Evolutionary conservation across 2,329 filamentous ascomycete genomes (phyloP).

Genomic region (Venturia carpophila): DNA sequence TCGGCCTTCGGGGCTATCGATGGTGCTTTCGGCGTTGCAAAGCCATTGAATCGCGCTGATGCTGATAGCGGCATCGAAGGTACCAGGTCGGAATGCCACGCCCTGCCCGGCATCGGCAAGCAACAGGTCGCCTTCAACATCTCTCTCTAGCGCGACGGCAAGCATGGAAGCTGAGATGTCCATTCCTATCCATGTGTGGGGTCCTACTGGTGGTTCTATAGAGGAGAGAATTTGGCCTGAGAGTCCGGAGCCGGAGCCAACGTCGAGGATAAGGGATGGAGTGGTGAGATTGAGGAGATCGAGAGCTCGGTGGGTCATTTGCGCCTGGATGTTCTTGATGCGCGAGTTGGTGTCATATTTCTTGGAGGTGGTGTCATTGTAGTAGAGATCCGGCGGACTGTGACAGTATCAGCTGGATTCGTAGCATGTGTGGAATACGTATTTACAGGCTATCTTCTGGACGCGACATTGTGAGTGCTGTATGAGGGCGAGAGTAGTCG

Average conservation of each 20-base stretch:
- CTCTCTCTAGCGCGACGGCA: slow-evolving; percentile 83
- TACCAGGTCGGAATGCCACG: slow-evolving; percentile 82
- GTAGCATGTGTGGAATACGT: slow-evolving; percentile 21
- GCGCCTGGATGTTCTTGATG: slow-evolving; percentile 89
- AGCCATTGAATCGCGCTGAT: slow-evolving; percentile 98
- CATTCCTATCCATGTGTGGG: slow-evolving; percentile 96
- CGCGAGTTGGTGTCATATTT: slow-evolving; percentile 97
- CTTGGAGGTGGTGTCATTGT: slow-evolving; percentile 88
- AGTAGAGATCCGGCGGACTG: slow-evolving; percentile 92
- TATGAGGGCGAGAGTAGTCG: not conserved
- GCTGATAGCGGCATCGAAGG: slow-evolving; percentile 89
- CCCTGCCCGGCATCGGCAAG: slow-evolving; percentile 94
- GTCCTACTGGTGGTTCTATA: slow-evolving; percentile 52
- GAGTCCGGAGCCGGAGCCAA: slow-evolving; percentile 93
- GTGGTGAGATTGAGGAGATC: slow-evolving; percentile 74
- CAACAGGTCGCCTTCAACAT: slow-evolving; percentile 88
- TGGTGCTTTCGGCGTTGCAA: slow-evolving; percentile 86
- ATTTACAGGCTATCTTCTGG: slow-evolving; percentile 87
- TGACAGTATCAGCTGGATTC: slow-evolving; percentile 22
- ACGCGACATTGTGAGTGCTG: slow-evolving; percentile 68
- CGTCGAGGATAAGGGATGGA: slow-evolving; percentile 84
- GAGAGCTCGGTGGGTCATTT: slow-evolving; percentile 89
- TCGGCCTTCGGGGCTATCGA: slow-evolving; percentile 71
- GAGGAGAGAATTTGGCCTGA: slow-evolving; percentile 87
- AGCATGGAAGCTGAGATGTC: slow-evolving; percentile 94